Evolutionary conservation across 2,329 filamentous ascomycete species (phyloP), one percentile per base, ranked within the genome.

Genomic region (Blumeria graminis): DNA sequence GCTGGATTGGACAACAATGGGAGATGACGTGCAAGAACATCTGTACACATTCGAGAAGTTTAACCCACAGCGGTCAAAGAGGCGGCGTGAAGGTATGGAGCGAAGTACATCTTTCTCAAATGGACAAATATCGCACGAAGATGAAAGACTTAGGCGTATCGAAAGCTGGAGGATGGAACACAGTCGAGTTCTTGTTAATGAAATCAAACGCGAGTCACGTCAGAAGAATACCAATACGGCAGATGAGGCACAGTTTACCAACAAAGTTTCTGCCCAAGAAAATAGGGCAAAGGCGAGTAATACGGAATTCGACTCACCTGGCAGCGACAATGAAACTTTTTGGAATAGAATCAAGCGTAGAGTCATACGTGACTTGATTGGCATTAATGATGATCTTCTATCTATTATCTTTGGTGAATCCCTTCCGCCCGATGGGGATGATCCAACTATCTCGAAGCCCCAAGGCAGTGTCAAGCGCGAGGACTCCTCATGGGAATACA

Each of bases 161-260:
- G 90, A 96, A 69, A 77, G 79, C 55, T 98, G 92, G 92, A 78
- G 89, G 57, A 70, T 93, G 65, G 90, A 96, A 65, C 89, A 98
- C 67, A 94, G 88, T 67, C 78, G 79, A 58, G 80, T 86, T 10
- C 72, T 98, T 33, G 68, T 95, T 36, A 85, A 94, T 57, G 87
- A 95, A 68, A 89, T 96, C 52, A 85, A 93, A 68, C 82, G 79
- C 59, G 87, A 94, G 69, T 94, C 88, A 3, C 74, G 79, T 56
- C 75, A 84, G 57, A 77, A 84, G 57, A 75, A 81, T 35, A 76
- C 78, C 66, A 82, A 78, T 7, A 72, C 79, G 62, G 72, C 72
- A 48, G 78, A 76, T 58, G 66, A 68, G 58, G 66, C 63, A 43
- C 66, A 66, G 57, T 67, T 66, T 60, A 56, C 61, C 35, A 35